Evolutionary conservation across 257 asterid genomes (phyloP).

Genomic region (Asclepias syriaca): DNA sequence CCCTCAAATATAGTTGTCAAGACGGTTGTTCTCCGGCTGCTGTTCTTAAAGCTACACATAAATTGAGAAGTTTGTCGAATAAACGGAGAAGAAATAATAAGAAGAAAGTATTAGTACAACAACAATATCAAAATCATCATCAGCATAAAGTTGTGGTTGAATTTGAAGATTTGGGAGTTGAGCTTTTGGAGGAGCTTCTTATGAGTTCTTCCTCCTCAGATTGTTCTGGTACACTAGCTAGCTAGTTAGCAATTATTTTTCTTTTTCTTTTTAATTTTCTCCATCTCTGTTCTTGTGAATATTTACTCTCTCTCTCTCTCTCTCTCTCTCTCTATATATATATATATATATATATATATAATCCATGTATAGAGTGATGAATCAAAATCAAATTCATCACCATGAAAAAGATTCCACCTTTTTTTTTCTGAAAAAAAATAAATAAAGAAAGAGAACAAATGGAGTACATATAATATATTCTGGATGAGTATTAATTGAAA

Average conservation of each 20-base stretch:
- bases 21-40: conserved; percentile 36
- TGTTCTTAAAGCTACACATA: conserved; percentile 34
- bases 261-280: background rate
- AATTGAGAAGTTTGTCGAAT: conserved; percentile 13
- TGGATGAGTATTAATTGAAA: background rate
- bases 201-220: background rate
- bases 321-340: too few species aligned
- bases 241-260: background rate
- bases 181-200: conserved; percentile 30
- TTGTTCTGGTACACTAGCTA: background rate
- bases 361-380: background rate
- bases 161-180: conserved; percentile 36
- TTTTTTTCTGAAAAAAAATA: too few species aligned
- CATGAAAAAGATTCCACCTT: background rate
- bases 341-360: too few species aligned
- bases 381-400: background rate
- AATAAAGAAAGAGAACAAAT: too few species aligned
- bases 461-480: background rate
- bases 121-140: too few species aligned
- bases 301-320: too few species aligned
- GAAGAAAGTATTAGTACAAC: background rate
- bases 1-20: conserved; percentile 23
- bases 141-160: conserved; percentile 25
- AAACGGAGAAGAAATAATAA: conserved; percentile 10
- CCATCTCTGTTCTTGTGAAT: background rate